A percentile compares a stretch with the other conserved stretches of the same genome.
Conservation (phyloP, 108 stramenopile genomes). For the Nitzschia sp. region DNA sequence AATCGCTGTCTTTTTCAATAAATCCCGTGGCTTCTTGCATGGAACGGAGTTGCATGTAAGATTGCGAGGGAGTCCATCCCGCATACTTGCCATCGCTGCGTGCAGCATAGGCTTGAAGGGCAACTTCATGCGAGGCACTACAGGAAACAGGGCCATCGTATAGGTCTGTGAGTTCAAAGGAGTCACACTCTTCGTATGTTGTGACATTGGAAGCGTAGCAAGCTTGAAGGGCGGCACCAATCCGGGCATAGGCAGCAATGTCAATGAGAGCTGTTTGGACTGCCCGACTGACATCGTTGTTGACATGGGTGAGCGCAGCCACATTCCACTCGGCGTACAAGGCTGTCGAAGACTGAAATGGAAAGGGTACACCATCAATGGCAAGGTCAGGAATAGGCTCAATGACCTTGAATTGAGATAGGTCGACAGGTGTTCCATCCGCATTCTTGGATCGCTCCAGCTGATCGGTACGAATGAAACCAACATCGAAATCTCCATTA, state of each 20-base stretch:
- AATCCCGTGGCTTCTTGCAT: slow-evolving; percentile 50
- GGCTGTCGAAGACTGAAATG: slow-evolving; percentile 33
- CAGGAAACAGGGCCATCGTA: slow-evolving; percentile 17
- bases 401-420: slow-evolving; percentile 7
- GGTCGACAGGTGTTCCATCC: slow-evolving; percentile 1
- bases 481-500: slow-evolving; percentile 41
- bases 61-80: slow-evolving; percentile 36
- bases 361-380: slow-evolving; percentile 42
- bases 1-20: slow-evolving; percentile 18
- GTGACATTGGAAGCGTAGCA: slow-evolving; percentile 17
- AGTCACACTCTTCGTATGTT: slow-evolving; percentile 5
- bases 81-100: slow-evolving; percentile 27
- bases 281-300: slow-evolving; percentile 13
- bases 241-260: slow-evolving; percentile 22
- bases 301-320: slow-evolving; percentile 36
- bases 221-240: slow-evolving; percentile 11
- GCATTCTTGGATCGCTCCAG: slow-evolving; percentile 24
- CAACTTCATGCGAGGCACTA: slow-evolving; percentile 11
- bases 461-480: slow-evolving; percentile 47
- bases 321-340: slow-evolving; percentile 49
- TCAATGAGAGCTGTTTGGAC: slow-evolving; percentile 35
- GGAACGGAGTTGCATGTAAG: slow-evolving; percentile 41
- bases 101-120: not conserved
- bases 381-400: slow-evolving; percentile 14
- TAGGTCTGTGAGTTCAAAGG: not conserved